A percentile compares a stretch with the other conserved stretches of the same genome.
Conservation (phyloP, 2,329 filamentous ascomycete genomes). For the Colletotrichum sojae region DNA sequence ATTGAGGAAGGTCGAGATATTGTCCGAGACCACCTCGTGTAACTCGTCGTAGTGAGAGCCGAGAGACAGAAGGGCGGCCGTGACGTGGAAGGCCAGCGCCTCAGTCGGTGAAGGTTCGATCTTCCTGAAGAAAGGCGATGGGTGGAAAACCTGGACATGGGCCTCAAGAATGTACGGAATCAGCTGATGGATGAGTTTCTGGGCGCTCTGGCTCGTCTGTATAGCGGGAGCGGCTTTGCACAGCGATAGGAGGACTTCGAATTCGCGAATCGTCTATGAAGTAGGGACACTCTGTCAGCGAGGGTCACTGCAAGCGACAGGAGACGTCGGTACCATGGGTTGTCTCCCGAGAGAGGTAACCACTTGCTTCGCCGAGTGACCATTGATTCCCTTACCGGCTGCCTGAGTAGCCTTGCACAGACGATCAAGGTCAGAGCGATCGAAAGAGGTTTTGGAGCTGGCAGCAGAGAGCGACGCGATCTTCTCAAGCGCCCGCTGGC, state of each 20-base stretch:
- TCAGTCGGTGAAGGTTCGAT: constrained; percentile 93
- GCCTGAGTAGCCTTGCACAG: constrained; percentile 71
- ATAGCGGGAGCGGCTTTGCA: constrained; percentile 90
- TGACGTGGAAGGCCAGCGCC: constrained; percentile 82
- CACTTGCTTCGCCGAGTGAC: constrained; percentile 55
- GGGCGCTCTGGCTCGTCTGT: constrained; percentile 78
- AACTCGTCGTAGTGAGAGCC: constrained; percentile 81
- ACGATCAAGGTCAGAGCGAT: constrained; percentile 74
- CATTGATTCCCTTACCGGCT: constrained; percentile 63
- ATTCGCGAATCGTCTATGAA: constrained; percentile 84
- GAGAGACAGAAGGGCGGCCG: constrained; percentile 84
- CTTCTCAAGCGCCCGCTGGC: constrained; percentile 74
- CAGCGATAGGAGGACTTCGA: constrained; percentile 90
- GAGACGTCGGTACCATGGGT: constrained; percentile 69
- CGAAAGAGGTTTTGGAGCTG: constrained; percentile 67
- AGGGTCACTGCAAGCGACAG: background rate
- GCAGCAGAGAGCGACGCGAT: constrained; percentile 74
- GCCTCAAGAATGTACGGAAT: constrained; percentile 89
- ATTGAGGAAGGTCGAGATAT: constrained; percentile 79
- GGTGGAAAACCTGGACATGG: constrained; percentile 81
- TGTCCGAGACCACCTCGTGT: constrained; percentile 75
- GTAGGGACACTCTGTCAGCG: constrained; percentile 19
- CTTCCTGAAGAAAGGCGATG: constrained; percentile 85
- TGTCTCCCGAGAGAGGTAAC: constrained; percentile 63
- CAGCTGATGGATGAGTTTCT: constrained; percentile 83